Evolutionary conservation across 768 basidiomycete species (phyloP).

Genomic region (Xerocomus potaroensis): DNA sequence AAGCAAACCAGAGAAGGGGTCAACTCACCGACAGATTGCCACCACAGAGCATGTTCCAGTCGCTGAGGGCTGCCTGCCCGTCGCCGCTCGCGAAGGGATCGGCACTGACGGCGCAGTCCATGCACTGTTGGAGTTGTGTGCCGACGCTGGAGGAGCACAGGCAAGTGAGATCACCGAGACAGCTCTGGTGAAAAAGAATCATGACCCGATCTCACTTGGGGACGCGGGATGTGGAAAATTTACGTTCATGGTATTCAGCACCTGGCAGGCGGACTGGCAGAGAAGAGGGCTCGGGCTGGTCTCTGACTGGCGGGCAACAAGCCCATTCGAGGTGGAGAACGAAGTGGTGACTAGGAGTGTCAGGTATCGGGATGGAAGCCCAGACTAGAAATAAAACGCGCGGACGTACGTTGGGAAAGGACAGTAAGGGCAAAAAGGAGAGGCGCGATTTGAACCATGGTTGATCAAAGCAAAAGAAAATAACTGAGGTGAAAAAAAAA

Average conservation of each 20-base stretch:
- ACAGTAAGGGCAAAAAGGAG: constrained; percentile 12
- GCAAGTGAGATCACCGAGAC: constrained; percentile 3
- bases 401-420: constrained; percentile 12
- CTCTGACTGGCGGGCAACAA: constrained; percentile 19
- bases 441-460: constrained; percentile 22
- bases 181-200: constrained; percentile 5
- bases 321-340: constrained; percentile 2
- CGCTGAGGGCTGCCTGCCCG: constrained; percentile 9
- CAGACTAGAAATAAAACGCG: neutral
- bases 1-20: no score
- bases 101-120: constrained; percentile 14
- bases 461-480: neutral
- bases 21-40: constrained; percentile 18
- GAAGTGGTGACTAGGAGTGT: neutral
- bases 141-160: constrained; percentile 12
- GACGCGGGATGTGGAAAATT: neutral
- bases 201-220: no score
- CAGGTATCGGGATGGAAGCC: neutral
- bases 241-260: constrained; percentile 18
- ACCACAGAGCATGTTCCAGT: constrained; percentile 17
- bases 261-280: constrained; percentile 21
- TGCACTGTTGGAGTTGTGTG: constrained; percentile 13
- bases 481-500: neutral
- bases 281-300: constrained; percentile 9
- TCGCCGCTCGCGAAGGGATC: neutral